A percentile compares a stretch with the other conserved stretches of the same genome.
phyloP scores from a whole-genome alignment of 768 basidiomycete species.

The Hydnomerulius pinastri region DNA sequence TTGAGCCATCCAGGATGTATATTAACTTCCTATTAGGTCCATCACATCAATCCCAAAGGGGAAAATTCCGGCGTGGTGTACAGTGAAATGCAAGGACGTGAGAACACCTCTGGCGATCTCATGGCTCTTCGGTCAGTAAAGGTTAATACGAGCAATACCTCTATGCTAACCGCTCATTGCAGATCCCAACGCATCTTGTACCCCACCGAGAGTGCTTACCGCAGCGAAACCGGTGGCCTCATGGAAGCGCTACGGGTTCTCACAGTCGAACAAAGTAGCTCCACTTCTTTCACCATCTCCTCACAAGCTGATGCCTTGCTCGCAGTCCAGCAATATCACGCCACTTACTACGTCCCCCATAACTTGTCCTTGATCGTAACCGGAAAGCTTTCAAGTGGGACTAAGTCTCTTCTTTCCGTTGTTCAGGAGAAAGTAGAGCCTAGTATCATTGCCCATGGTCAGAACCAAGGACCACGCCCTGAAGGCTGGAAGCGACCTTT shows the following conservation, averaged over 20 bases:
- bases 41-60: slow-evolving; percentile 89
- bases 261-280: slow-evolving; percentile 83
- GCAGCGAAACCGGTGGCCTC: slow-evolving; percentile 95
- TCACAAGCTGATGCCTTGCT: slow-evolving; percentile 16
- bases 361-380: slow-evolving; percentile 88
- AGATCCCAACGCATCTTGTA: slow-evolving; percentile 84
- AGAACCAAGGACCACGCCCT: slow-evolving; percentile 70
- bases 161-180: slow-evolving; percentile 9
- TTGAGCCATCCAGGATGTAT: not conserved
- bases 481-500: slow-evolving; percentile 92
- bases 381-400: slow-evolving; percentile 82
- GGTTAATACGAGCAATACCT: not conserved
- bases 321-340: slow-evolving; percentile 87
- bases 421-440: slow-evolving; percentile 86
- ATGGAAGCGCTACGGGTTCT: slow-evolving; percentile 89
- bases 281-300: not conserved
- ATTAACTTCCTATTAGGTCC: slow-evolving; percentile 60
- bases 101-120: slow-evolving; percentile 89
- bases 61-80: slow-evolving; percentile 96
- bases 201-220: slow-evolving; percentile 80
- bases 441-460: slow-evolving; percentile 71
- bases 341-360: slow-evolving; percentile 89
- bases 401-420: slow-evolving; percentile 73
- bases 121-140: slow-evolving; percentile 77
- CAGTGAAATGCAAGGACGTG: slow-evolving; percentile 94